Percentiles rank a stretch among this genome's conserved stretches.
Conservation (phyloP, 805 yeast species). For the Metschnikowia similis region DNA sequence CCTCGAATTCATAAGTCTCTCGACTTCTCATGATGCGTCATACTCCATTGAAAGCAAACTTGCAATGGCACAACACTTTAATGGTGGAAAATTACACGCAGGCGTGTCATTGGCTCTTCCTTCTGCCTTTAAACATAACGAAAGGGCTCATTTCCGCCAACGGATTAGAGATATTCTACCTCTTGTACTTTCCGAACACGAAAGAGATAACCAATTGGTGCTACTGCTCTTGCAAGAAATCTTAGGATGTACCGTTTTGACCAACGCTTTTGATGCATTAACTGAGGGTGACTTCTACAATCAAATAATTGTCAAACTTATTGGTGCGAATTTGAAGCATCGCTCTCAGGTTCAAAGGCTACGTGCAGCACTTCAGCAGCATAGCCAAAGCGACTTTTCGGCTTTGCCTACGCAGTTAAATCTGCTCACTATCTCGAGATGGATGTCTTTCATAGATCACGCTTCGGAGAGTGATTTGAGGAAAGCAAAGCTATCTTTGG, state of each 20-base stretch:
- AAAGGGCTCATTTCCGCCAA: constrained; percentile 47
- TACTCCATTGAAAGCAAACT: constrained; percentile 34
- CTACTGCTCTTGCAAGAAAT: constrained; percentile 57
- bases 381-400: constrained; percentile 24
- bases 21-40: constrained; percentile 18
- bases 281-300: constrained; percentile 79
- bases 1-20: constrained; percentile 35
- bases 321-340: constrained; percentile 66
- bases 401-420: neutral
- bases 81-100: constrained; percentile 54
- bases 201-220: constrained; percentile 47
- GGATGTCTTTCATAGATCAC: constrained; percentile 2
- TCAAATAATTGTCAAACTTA: constrained; percentile 51
- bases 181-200: constrained; percentile 42
- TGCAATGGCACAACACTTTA: constrained; percentile 42
- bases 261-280: constrained; percentile 52
- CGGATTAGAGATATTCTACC: constrained; percentile 45
- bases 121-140: constrained; percentile 28
- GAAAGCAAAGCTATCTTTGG: neutral
- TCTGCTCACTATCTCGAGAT: neutral
- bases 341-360: constrained; percentile 69
- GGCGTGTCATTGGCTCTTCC: constrained; percentile 41
- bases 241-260: constrained; percentile 43
- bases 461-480: neutral
- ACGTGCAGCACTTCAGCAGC: constrained; percentile 65